Evolutionary conservation across 345 rosid species (phyloP), one percentile per base, ranked within the genome.

Genomic region (Populus nigra): DNA sequence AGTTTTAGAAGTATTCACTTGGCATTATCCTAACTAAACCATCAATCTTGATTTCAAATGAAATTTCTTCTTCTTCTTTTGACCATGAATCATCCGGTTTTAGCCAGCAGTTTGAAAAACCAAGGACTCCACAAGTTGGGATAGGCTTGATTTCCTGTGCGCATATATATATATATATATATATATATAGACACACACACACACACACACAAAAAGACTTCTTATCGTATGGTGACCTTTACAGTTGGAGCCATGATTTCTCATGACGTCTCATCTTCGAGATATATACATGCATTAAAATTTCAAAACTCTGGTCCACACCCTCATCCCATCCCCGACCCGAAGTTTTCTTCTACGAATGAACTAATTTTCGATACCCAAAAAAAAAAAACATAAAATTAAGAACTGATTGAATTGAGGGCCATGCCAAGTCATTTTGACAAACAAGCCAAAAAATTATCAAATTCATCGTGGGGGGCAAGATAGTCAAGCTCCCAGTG

Each of bases 171-270:
- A 31, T 66, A 71, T 27, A 71, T 71, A 31, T 3, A 31, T 33
- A 10, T 10, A 8, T 33, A 31, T 66, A 71, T 0, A 71, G 59
- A 31, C 4, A 31, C 4, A 31, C 33, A 31, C 31, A 29, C 33
- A 31, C 33, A 31, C 33, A 31, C 33, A 31, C 33, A 31, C 75
- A 72, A 77, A 75, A 73, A 71, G 72, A 68, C 45, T 69, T 17
- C 13, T 76, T 22, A 76, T 65, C 23, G 65, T 38, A n/a, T 73
- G 23, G 83, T 50, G 79, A 65, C 35, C 80, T 83, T 85, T 83
- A 85, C 86, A 85, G 86, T 80, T 83, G 88, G 73, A 69, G 77
- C 68, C 77, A 85, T 80, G 69, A 78, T 82, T 80, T 76, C 61
- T 65, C 50, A n/a, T 72, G 36, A 74, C 55, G 33, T 68, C 72